Percentiles rank a stretch among this genome's conserved stretches.
Conservation (phyloP, 2,329 filamentous ascomycete species). For the Blastomyces silverae region DNA sequence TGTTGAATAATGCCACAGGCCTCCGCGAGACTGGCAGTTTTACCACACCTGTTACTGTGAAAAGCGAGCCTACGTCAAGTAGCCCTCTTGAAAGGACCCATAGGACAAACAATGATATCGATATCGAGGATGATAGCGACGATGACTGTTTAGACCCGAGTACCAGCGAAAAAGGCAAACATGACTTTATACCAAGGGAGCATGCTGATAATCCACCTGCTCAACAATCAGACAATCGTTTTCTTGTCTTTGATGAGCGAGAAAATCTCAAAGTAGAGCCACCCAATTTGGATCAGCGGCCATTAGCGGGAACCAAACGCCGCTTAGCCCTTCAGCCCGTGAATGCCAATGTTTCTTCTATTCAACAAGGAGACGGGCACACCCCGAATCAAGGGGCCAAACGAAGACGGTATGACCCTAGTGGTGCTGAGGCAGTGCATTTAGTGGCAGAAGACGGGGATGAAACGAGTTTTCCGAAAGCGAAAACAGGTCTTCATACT, state of each 20-base stretch:
- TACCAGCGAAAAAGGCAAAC: background rate
- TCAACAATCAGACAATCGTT: background rate
- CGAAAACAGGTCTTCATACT: background rate
- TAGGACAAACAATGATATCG: background rate
- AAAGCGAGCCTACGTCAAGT: conserved; percentile 34
- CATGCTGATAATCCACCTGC: background rate
- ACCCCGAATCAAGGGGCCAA: conserved; percentile 21
- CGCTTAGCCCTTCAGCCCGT: conserved; percentile 26
- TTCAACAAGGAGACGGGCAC: conserved; percentile 16
- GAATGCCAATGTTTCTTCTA: conserved; percentile 26
- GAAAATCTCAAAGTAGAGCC: background rate
- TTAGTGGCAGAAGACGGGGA: conserved; percentile 48
- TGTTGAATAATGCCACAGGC: background rate
- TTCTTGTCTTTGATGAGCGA: background rate
- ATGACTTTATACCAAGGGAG: background rate
- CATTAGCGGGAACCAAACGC: conserved; percentile 14
- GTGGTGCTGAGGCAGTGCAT: conserved; percentile 36
- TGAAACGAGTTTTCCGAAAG: background rate
- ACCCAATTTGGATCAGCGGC: background rate
- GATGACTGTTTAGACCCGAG: conserved; percentile 6
- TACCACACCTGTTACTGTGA: conserved; percentile 27
- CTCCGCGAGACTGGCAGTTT: conserved; percentile 15
- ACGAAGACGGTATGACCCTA: conserved; percentile 35
- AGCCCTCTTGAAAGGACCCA: conserved; percentile 26
- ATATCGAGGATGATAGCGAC: conserved; percentile 1